Base-by-base conservation (phyloP, 2,329 filamentous ascomycete genomes). In the Clonostachys solani region DNA sequence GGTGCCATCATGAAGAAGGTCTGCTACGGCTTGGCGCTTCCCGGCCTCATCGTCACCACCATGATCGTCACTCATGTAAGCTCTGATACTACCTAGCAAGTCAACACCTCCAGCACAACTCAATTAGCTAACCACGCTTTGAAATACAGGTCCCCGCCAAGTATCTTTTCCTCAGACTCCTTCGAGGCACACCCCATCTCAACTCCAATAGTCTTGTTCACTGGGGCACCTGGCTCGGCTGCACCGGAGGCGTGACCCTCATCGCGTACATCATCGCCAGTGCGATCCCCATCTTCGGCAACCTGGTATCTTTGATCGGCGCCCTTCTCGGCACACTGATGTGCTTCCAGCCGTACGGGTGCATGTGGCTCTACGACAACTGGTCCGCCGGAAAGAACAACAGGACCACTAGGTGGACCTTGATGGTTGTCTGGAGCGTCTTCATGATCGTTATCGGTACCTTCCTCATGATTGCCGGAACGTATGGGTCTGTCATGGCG, bases 301-400 rank as follows among this genome's bases (percentile, higher is more conserved):
- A 50, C 19, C 50, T 62, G 19, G 53, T 62, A 2, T 58, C 58
- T 2, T 50, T 63, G 2, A 51, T 57, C n/a, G 60, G 60, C 12
- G 57, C 59, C 3, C 45, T 62, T 2, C 51, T 61, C 5, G 58
- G 57, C 10, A 59, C 57, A 2, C 47, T 61, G 6, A 51, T 62
- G 43, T 56, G 62, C 56, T 57, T 23, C 47, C 54, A 56, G 45
- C 54, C 56, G 2, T 52, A 53, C 58, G 68, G 65, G 10, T 60
- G 58, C 52, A 71, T 71, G 67, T 72, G 68, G 69, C 49, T 72
- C 2, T 69, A 70, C 43, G 67, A 72, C 52, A 66, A 72, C 47
- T 71, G 65, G 66, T 12, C 6, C 16, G 33, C 13, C 16, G 43
- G 33, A 2, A 42, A 42, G 9, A 5, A 13, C 10, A 19, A 42